Conservation (phyloP, 2,329 filamentous ascomycete species). For the Blastomyces parvus region DNA sequence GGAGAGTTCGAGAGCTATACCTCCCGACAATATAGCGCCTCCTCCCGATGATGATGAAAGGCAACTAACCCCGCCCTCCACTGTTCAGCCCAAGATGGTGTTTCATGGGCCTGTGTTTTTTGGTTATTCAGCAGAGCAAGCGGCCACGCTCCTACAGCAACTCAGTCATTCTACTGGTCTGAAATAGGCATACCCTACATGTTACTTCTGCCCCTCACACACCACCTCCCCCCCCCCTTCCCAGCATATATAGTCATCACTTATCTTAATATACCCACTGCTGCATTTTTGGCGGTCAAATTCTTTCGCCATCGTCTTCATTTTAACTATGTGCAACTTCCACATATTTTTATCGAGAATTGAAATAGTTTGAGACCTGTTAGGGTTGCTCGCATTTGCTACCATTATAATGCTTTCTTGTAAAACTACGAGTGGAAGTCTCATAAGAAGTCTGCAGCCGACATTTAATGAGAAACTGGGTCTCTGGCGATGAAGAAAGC, state of each 20-base stretch:
- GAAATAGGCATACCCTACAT: constrained; percentile 2
- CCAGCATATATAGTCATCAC: neutral
- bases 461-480: too few relatives aligned
- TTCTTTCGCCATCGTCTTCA: neutral
- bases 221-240: too few relatives aligned
- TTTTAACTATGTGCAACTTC: neutral
- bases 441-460: too few relatives aligned
- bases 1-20: neutral
- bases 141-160: constrained; percentile 63
- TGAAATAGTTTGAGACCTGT: too few relatives aligned
- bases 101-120: constrained; percentile 94
- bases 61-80: neutral
- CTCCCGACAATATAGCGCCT: neutral
- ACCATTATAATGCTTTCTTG: too few relatives aligned
- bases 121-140: constrained; percentile 76
- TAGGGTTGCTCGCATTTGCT: too few relatives aligned
- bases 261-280: neutral
- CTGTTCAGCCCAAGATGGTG: constrained; percentile 45
- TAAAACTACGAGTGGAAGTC: too few relatives aligned
- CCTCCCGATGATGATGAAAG: neutral
- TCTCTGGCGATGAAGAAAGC: too few relatives aligned
- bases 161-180: constrained; percentile 21
- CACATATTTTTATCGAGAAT: too few relatives aligned
- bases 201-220: constrained; percentile 30
- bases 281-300: neutral